A percentile compares a stretch with the other conserved stretches of the same genome.
Evolutionary conservation across 306 rosid genomes (phyloP).

Genomic region (Sesbania bispinosa): DNA sequence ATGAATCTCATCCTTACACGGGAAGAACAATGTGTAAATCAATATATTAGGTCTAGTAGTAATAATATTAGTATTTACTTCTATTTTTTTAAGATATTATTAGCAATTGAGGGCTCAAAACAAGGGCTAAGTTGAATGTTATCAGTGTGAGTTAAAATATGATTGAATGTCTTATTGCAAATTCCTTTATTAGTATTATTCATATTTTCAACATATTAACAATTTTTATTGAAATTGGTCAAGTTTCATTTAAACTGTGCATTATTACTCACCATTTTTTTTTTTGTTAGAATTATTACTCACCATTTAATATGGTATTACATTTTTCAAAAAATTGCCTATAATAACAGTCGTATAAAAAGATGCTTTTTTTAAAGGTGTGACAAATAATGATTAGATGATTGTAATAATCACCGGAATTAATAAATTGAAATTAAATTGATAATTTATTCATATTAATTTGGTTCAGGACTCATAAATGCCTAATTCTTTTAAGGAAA

Average conservation of each 20-base stretch:
- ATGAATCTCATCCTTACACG: no score
- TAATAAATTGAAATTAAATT: background rate
- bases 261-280: background rate
- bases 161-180: background rate
- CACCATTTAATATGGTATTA: background rate
- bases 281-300: no score
- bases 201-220: background rate
- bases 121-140: background rate
- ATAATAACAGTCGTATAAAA: background rate
- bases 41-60: no score
- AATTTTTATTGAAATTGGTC: background rate
- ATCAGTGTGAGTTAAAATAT: background rate
- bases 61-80: no score
- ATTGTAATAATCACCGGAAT: background rate
- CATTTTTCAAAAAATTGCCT: background rate
- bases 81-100: no score
- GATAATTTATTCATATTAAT: background rate
- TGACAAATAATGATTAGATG: background rate
- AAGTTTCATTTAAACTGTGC: background rate
- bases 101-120: no score
- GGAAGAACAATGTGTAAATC: no score
- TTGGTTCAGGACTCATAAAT: constrained; percentile 4
- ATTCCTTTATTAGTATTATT: background rate
- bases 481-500: constrained; percentile 1
- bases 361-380: background rate